These are phyloP conservation scores for Silene coronaria DNA, from an alignment of 179 eudicot genomes.

Conservation along the genomic window DNA sequence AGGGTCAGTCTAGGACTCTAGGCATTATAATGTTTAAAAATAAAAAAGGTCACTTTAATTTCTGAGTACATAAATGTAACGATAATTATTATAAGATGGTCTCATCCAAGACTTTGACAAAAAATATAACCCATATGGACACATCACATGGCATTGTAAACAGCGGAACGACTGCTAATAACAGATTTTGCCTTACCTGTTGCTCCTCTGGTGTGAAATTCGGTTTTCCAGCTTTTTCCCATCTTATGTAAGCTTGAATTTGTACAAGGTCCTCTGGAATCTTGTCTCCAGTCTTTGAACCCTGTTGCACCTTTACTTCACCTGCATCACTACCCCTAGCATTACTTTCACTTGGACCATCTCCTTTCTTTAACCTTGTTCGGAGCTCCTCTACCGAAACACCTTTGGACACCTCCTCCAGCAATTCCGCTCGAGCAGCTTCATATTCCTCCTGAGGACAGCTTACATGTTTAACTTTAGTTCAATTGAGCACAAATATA, in stretches of 20 bases:
- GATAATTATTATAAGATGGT: too few relatives aligned
- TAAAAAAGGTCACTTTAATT: too few relatives aligned
- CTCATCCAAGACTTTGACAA: too few relatives aligned
- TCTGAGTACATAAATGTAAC: too few relatives aligned
- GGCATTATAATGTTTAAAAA: too few relatives aligned
- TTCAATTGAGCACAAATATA: background rate
- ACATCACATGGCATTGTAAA: conserved; percentile 3
- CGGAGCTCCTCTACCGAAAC: conserved; percentile 58
- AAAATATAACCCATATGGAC: conserved; percentile 10
- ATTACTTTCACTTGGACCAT: conserved; percentile 35
- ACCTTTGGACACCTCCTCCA: conserved; percentile 65
- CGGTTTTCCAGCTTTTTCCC: conserved; percentile 90
- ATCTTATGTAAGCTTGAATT: conserved; percentile 64
- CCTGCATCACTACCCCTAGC: conserved; percentile 36
- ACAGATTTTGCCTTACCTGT: conserved; percentile 38
- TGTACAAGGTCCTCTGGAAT: conserved; percentile 69
- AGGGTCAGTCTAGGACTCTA: too few relatives aligned
- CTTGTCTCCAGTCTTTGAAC: conserved; percentile 36
- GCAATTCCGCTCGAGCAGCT: conserved; percentile 72
- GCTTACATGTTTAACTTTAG: conserved; percentile 5
- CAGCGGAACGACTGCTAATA: background rate
- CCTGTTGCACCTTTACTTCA: conserved; percentile 32
- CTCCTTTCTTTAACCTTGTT: conserved; percentile 49
- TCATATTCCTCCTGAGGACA: conserved; percentile 67
- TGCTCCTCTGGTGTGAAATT: conserved; percentile 63